These are phyloP conservation scores for Botrytis hyacinthi DNA, from an alignment of 2,329 filamentous ascomycete genomes.

Conservation along the genomic window DNA sequence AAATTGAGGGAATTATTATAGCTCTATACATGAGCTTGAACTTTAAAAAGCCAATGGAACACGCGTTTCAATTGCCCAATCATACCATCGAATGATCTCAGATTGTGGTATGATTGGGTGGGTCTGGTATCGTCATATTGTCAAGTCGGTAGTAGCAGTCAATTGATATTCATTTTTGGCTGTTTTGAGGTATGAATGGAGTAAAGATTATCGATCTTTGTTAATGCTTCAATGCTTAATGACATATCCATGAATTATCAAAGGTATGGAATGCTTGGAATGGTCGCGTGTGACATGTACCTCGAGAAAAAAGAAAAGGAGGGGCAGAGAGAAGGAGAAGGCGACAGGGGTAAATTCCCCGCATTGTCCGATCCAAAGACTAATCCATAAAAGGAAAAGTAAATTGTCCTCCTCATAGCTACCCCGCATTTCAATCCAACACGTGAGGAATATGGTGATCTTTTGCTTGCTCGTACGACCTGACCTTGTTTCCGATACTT, in stretches of 20 bases:
- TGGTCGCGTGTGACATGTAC: background rate
- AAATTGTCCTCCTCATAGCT: background rate
- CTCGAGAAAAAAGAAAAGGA: background rate
- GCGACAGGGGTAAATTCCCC: background rate
- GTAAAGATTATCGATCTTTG: background rate
- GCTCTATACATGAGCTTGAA: background rate
- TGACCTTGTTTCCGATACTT: background rate
- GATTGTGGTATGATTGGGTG: slow-evolving; percentile 9
- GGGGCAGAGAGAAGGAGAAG: background rate
- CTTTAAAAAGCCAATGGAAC: background rate
- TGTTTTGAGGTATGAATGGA: background rate
- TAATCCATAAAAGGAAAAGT: background rate
- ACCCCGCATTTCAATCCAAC: slow-evolving; percentile 24
- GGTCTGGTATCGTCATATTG: background rate
- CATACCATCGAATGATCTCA: background rate
- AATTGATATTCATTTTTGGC: background rate
- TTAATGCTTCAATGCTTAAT: background rate
- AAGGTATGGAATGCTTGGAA: background rate
- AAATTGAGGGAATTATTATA: slow-evolving; percentile 2
- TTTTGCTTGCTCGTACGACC: slow-evolving; percentile 13
- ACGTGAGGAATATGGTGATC: slow-evolving; percentile 18
- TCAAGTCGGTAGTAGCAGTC: background rate
- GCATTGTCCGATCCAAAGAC: background rate
- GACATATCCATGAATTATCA: background rate
- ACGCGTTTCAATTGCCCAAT: slow-evolving; percentile 5